A percentile compares a stretch with the other conserved stretches of the same genome.
Conservation (phyloP, 345 rosid species). For the Boechera divaricarpa region DNA sequence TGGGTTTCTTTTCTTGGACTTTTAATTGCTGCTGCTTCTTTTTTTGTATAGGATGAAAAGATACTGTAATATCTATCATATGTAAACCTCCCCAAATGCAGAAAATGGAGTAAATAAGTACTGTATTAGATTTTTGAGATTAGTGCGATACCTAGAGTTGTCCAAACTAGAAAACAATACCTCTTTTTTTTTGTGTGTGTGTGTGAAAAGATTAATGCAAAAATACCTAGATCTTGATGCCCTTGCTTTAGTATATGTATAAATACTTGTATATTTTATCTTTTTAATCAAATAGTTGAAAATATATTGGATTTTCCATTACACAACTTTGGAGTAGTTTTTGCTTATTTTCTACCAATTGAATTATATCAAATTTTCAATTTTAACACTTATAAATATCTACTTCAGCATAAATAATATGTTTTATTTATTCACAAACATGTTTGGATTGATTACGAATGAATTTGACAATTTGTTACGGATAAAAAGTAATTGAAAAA, state of each 20-base stretch:
- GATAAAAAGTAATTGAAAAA: background rate
- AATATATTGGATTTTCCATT: too few species aligned
- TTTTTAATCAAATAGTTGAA: too few species aligned
- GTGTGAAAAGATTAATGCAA: background rate
- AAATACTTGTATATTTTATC: too few species aligned
- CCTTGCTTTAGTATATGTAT: too few species aligned
- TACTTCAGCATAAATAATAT: background rate
- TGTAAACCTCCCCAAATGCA: constrained; percentile 29
- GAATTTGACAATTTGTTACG: background rate
- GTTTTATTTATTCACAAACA: background rate
- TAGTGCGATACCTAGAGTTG: background rate
- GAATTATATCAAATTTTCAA: background rate
- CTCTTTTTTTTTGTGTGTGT: too few species aligned
- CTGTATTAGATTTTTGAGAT: constrained; percentile 13
- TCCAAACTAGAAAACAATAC: background rate
- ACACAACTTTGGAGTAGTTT: too few species aligned
- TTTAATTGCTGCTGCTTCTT: background rate
- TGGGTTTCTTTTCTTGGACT: background rate
- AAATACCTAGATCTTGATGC: too few species aligned
- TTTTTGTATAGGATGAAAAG: constrained; percentile 26
- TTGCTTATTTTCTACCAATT: background rate
- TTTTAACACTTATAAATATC: background rate
- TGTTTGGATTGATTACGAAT: background rate
- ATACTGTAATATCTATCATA: constrained; percentile 4
- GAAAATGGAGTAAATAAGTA: constrained; percentile 21